Evolutionary conservation across 1,139 yeast genomes (phyloP).

Genomic region (Candida labiduridarum): DNA sequence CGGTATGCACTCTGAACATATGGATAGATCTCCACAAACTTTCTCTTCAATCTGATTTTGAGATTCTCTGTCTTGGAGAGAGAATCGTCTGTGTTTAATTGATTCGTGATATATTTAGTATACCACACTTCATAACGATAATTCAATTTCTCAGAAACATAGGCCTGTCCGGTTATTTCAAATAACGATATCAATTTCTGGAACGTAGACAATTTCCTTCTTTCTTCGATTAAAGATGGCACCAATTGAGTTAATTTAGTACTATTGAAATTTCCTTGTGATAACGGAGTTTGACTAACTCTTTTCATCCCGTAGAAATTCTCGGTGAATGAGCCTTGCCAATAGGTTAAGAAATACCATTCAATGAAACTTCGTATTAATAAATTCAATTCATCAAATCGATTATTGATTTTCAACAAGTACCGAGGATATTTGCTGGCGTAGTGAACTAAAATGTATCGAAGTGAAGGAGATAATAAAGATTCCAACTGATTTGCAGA

Average conservation of each 20-base stretch:
- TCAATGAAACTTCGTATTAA: constrained; percentile 69
- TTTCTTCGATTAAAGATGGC: constrained; percentile 55
- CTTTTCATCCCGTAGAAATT: constrained; percentile 89
- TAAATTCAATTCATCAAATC: constrained; percentile 76
- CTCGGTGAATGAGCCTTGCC: constrained; percentile 91
- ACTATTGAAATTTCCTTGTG: constrained; percentile 30
- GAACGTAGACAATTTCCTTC: constrained; percentile 52
- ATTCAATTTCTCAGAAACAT: constrained; percentile 69
- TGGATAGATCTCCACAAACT: constrained; percentile 67
- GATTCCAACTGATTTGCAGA: constrained; percentile 80
- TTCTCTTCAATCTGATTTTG: constrained; percentile 36
- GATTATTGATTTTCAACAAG: constrained; percentile 61
- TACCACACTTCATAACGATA: constrained; percentile 64
- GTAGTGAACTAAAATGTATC: constrained; percentile 80
- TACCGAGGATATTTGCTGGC: constrained; percentile 78
- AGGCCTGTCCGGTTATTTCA: constrained; percentile 69
- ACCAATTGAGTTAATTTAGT: constrained; percentile 41
- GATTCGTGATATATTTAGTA: constrained; percentile 58
- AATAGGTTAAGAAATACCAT: constrained; percentile 65
- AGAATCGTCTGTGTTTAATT: constrained; percentile 36
- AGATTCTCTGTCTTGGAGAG: constrained; percentile 30
- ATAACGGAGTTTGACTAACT: constrained; percentile 46
- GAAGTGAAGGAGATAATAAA: constrained; percentile 77
- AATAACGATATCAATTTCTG: constrained; percentile 66
- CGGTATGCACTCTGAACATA: constrained; percentile 49